phyloP scores from a whole-genome alignment of 768 basidiomycete genomes.

The Holtermannia corniformis region DNA sequence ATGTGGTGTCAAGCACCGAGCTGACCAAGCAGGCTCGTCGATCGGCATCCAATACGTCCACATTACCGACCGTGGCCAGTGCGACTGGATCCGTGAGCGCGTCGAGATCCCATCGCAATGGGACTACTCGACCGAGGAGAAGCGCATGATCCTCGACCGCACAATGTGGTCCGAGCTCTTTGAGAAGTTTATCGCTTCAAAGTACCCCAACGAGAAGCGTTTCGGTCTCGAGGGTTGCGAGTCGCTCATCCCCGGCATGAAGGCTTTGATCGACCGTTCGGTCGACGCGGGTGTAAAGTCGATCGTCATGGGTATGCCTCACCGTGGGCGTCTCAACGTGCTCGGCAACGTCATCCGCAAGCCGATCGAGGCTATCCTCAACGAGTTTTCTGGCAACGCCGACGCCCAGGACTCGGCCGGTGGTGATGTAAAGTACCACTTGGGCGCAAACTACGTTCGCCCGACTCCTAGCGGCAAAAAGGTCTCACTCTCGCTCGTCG shows the following conservation, averaged over 20 bases:
- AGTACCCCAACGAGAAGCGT: slow-evolving; percentile 98
- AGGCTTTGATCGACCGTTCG: slow-evolving; percentile 95
- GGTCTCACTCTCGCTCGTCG: slow-evolving; percentile 91
- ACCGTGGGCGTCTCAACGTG: slow-evolving; percentile 96
- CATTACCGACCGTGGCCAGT: slow-evolving; percentile 96
- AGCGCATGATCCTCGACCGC: slow-evolving; percentile 96
- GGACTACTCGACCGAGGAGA: slow-evolving; percentile 97
- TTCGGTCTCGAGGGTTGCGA: slow-evolving; percentile 99
- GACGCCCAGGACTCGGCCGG: slow-evolving; percentile 67
- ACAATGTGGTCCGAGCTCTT: slow-evolving; percentile 99
- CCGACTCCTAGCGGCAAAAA: slow-evolving; percentile 98
- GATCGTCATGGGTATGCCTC: slow-evolving; percentile 98
- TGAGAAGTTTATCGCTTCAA: slow-evolving; percentile 96
- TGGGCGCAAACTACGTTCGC: slow-evolving; percentile 96
- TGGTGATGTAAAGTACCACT: slow-evolving; percentile 96
- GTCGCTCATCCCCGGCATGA: slow-evolving; percentile 96
- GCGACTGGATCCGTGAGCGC: slow-evolving; percentile 97
- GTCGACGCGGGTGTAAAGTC: slow-evolving; percentile 93
- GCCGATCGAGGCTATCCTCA: slow-evolving; percentile 93
- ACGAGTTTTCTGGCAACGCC: slow-evolving; percentile 77
- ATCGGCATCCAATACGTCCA: slow-evolving; percentile 50
- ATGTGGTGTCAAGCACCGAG: neutral
- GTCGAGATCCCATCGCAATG: slow-evolving; percentile 91
- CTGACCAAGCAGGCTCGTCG: slow-evolving; percentile 45
- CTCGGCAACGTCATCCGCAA: slow-evolving; percentile 97